Percentiles rank a stretch among this genome's conserved stretches.
These are phyloP conservation scores for Cordyceps javanica DNA, from an alignment of 2,329 filamentous ascomycete genomes.

Conservation along the genomic window DNA sequence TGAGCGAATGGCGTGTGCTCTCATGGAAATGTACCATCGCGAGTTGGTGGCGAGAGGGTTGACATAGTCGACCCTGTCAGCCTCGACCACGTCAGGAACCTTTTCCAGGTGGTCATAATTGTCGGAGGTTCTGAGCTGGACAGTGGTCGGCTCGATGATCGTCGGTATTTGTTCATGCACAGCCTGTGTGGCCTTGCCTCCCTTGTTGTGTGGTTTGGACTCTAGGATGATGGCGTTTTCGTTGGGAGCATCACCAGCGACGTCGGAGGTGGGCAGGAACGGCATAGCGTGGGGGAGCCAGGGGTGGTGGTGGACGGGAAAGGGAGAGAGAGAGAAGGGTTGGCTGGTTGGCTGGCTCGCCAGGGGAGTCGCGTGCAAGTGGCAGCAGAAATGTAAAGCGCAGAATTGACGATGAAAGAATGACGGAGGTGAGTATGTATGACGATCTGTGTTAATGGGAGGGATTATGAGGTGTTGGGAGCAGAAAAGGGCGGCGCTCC, in stretches of 20 bases:
- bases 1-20: constrained; percentile 37
- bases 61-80: constrained; percentile 32
- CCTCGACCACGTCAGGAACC: constrained; percentile 25
- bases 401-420: neutral
- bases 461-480: neutral
- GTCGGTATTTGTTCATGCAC: constrained; percentile 8
- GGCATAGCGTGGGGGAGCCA: neutral
- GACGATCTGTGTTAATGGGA: neutral
- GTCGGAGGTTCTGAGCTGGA: constrained; percentile 1
- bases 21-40: constrained; percentile 37
- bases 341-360: neutral
- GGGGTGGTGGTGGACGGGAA: neutral
- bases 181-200: constrained; percentile 1
- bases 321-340: neutral
- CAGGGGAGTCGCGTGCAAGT: neutral
- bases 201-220: constrained; percentile 3
- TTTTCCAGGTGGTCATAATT: constrained; percentile 20
- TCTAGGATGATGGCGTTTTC: neutral
- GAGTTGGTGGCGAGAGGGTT: constrained; percentile 39
- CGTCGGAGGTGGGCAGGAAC: neutral
- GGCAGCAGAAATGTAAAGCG: neutral
- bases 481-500: neutral
- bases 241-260: neutral
- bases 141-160: neutral
- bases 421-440: neutral